These are phyloP conservation scores for Colletotrichum abscissum DNA, from an alignment of 2,329 filamentous ascomycete genomes.

Conservation along the genomic window DNA sequence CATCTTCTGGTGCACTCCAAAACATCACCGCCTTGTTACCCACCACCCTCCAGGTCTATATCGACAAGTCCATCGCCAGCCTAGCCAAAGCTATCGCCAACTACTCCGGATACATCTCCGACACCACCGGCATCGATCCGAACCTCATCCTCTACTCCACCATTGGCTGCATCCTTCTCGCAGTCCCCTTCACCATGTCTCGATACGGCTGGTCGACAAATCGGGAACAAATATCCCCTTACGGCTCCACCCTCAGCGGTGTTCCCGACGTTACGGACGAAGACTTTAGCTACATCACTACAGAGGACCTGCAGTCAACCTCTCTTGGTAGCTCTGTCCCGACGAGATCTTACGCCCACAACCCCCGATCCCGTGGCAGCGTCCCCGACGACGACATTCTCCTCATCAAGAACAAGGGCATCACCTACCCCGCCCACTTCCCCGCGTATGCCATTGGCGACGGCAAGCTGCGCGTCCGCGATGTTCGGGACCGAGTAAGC, in stretches of 20 bases:
- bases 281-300: conserved; percentile 87
- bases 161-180: conserved; percentile 59
- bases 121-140: conserved; percentile 61
- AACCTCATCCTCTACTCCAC: conserved; percentile 62
- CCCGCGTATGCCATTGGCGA: conserved; percentile 81
- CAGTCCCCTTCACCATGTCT: conserved; percentile 64
- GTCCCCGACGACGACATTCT: conserved; percentile 75
- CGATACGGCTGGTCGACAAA: conserved; percentile 62
- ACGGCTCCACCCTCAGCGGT: conserved; percentile 56
- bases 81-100: conserved; percentile 59
- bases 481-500: conserved; percentile 75
- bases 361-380: conserved; percentile 50
- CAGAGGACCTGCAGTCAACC: conserved; percentile 71
- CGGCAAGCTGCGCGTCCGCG: conserved; percentile 74
- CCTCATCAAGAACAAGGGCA: conserved; percentile 74
- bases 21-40: conserved; percentile 65
- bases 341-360: conserved; percentile 49
- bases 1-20: conserved; percentile 72
- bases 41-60: conserved; percentile 60
- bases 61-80: conserved; percentile 63
- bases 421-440: conserved; percentile 77
- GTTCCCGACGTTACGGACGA: conserved; percentile 76
- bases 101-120: conserved; percentile 63
- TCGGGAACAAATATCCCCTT: conserved; percentile 63
- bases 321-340: conserved; percentile 48